Evolutionary conservation across 495 filamentous ascomycete genomes (phyloP).

Genomic region (Penicillium malachiteum): DNA sequence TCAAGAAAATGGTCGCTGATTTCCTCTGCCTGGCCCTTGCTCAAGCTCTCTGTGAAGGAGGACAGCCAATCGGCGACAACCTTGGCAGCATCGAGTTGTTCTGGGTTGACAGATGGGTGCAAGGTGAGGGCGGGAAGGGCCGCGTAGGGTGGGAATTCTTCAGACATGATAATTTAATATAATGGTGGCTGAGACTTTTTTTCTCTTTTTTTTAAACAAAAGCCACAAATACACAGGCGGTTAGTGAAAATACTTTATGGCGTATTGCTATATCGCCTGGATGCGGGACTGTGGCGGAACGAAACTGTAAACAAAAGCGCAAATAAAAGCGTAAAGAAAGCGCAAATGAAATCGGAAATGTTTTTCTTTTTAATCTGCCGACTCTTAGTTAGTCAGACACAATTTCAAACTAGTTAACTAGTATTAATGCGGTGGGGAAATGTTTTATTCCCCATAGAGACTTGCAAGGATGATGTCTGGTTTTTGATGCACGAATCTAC

Average conservation of each 20-base stretch:
- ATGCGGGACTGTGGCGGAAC: neutral
- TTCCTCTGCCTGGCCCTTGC: neutral
- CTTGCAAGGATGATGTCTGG: neutral
- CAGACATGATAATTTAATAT: neutral
- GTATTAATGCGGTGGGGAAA: neutral
- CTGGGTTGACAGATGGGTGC: slow-evolving; percentile 1
- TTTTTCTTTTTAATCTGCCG: neutral
- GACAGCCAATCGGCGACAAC: slow-evolving; percentile 1
- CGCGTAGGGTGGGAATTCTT: slow-evolving; percentile 1
- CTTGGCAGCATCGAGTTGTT: neutral
- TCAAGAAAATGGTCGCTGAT: slow-evolving; percentile 1
- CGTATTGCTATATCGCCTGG: neutral
- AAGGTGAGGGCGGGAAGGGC: neutral
- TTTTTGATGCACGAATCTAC: neutral
- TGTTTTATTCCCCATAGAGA: neutral
- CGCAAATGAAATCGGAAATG: neutral
- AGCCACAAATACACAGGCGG: neutral
- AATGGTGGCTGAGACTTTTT: neutral
- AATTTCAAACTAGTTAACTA: neutral
- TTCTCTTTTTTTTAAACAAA: neutral
- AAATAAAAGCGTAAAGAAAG: neutral
- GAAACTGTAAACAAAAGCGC: neutral
- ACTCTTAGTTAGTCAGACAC: too few species aligned
- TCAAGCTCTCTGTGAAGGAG: neutral
- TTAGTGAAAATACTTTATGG: neutral